Conservation (phyloP, 169 alveolate genomes). For the Cryptosporidium muris region DNA sequence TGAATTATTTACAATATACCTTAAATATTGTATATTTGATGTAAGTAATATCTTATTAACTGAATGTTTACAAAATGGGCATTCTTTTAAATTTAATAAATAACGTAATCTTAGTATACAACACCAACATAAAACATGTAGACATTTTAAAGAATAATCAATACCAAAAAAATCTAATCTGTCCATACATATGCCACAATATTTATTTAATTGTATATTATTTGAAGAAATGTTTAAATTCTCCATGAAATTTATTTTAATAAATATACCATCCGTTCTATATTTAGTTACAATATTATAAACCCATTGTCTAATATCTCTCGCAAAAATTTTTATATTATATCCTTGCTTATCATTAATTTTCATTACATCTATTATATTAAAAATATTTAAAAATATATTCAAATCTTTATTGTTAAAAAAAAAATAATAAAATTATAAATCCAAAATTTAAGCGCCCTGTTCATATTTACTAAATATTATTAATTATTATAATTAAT, state of each 20-base stretch:
- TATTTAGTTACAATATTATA: slow-evolving; percentile 3
- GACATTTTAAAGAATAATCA: slow-evolving; percentile 42
- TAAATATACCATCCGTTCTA: slow-evolving; percentile 3
- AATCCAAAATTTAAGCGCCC: neutral
- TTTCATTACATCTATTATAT: slow-evolving; percentile 15
- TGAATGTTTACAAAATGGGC: slow-evolving; percentile 66
- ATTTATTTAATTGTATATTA: neutral
- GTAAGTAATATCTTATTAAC: slow-evolving; percentile 18
- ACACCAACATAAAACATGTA: slow-evolving; percentile 65
- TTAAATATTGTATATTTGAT: slow-evolving; percentile 37
- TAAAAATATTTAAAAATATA: neutral
- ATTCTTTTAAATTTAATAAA: slow-evolving; percentile 35
- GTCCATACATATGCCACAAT: slow-evolving; percentile 62
- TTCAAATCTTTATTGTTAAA: neutral
- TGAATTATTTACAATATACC: slow-evolving; percentile 27
- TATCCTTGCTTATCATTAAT: slow-evolving; percentile 3
- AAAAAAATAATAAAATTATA: neutral
- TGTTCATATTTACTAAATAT: neutral
- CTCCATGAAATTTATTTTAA: neutral
- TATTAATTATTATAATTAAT: neutral
- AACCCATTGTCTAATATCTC: slow-evolving; percentile 64
- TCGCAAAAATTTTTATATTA: slow-evolving; percentile 33
- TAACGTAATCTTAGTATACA: slow-evolving; percentile 52
- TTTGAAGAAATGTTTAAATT: neutral
- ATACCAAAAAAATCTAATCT: slow-evolving; percentile 42